Base-by-base conservation (phyloP, 2,329 filamentous ascomycete genomes). In the Aphanoascus verrucosus region DNA sequence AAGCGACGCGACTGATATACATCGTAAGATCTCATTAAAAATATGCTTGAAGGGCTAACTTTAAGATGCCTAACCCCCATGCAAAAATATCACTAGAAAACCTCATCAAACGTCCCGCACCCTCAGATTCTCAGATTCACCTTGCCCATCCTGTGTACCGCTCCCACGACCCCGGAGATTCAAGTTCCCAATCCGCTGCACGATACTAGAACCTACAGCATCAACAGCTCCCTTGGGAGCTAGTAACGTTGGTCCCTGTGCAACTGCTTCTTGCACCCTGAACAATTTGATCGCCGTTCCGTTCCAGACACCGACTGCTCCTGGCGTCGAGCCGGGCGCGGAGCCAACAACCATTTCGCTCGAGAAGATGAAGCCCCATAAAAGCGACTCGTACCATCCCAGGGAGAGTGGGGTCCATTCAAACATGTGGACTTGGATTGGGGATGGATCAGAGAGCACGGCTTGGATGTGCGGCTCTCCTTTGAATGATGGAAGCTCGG, bases 321-420 rank as follows among this genome's bases (percentile, higher is more conserved):
- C 90, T 65, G 85, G 90, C 0, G 85, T 81, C 14, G 68, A 67
- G 32, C 70, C 70, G 17, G 67, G 64, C 32, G 68, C 67, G 5
- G 70, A 67, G 3, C 69, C 70, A 11, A 72, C 71, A 55, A 89
- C 82, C 83, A 95, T 88, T 72, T 98, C 93, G 62, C 83, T 84
- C 28, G 86, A 83, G 67, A 96, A 97, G 51, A 96, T 82, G 61
- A 96, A 87, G 14, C 88, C 84, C 93, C 93, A 98, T 8, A 98
- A 76, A 11, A 97, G 76, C 4, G 88, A 91, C 69, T 96, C 88
- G 67, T 97, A 96, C 93, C 93, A 97, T 47, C 90, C 91, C 49
- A 97, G 76, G 0, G 88, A 86, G 34, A 95, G 75, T 0, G 87
- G 84, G 2, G 89, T 91, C 91, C 91, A 97, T 70, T 95, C 88